Evolutionary conservation across 768 basidiomycete species (phyloP), one percentile per base, ranked within the genome.

Genomic region (Lactifluus echinatus): DNA sequence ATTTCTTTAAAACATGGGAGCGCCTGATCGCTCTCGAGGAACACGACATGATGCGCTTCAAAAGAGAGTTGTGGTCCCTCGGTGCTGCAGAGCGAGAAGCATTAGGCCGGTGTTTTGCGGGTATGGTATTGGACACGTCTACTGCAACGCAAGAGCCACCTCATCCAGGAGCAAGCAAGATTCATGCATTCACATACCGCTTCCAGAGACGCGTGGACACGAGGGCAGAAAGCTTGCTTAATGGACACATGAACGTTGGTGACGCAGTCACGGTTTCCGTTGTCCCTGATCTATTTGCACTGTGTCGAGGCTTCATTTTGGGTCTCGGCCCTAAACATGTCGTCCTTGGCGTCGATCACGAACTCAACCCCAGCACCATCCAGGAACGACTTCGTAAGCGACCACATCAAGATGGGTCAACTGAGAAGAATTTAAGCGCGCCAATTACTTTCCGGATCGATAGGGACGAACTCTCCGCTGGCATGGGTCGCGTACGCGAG

Each of bases 1-100:
- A 75, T 1, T 98, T 98, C 70, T 98, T 96, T 76, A 82, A 82
- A 65, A 77, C 81, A 63, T 99, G 96, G 96, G 96, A 99, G 67
- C 72, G 76, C 2, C 76, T 98, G 15, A 76, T 98, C 55, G 77
- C 90, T 2, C 66, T 84, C 4, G 96, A 99, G 68, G 96, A 98
- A 67, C 84, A 86, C 56, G 94, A 96, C 62, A 74, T 89, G 14
- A 72, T 85, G 10, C 79, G 89, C 19, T 93, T 91, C 73, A 83
- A 83, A 67, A 89, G 88, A 62, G 94, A 99, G 65, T 74, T 98
- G 8, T 99, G 96, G 96, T 93, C 89, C 0, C 81, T 95, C 78
- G 79, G 79, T 6, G 91, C 92, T 0, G 73, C 69, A 17, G 85
- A 93, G 64, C 78, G 96, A 54, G 89, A 93, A 69, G 77, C 73